Percentiles rank a stretch among this genome's conserved stretches.
These are phyloP conservation scores for Magnolia sinica DNA, from an alignment of 164 flowering plant species.

Conservation along the genomic window DNA sequence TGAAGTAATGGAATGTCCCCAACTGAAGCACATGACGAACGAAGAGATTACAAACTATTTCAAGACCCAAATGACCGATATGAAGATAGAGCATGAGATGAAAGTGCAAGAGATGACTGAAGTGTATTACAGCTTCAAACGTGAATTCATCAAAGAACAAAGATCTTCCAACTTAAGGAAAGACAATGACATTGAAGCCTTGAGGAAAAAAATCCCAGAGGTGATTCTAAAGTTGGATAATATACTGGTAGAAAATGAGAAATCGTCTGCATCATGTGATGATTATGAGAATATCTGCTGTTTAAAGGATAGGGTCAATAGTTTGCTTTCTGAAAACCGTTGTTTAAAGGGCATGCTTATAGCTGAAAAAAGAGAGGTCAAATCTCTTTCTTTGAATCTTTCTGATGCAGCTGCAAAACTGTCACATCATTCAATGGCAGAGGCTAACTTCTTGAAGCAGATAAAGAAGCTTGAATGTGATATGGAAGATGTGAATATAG, in stretches of 20 bases:
- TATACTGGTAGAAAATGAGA: conserved; percentile 48
- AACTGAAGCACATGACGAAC: conserved; percentile 46
- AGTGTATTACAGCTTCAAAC: conserved; percentile 43
- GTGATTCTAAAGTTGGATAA: conserved; percentile 53
- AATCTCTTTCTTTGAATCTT: conserved; percentile 37
- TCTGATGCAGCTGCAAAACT: conserved; percentile 44
- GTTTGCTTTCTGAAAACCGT: conserved; percentile 52
- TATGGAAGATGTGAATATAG: conserved; percentile 38
- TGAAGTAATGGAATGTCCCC: conserved; percentile 41
- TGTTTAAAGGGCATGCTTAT: conserved; percentile 41
- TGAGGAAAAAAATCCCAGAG: conserved; percentile 66
- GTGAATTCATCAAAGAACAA: conserved; percentile 57
- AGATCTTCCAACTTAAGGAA: conserved; percentile 41
- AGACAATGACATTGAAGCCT: conserved; percentile 59
- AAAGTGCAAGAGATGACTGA: conserved; percentile 55
- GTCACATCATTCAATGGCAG: conserved; percentile 36
- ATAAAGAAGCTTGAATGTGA: conserved; percentile 37
- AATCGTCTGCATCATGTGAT: conserved; percentile 23
- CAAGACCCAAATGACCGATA: conserved; percentile 47
- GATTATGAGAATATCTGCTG: conserved; percentile 26
- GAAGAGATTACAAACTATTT: conserved; percentile 52
- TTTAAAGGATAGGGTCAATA: conserved; percentile 42
- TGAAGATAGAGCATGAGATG: conserved; percentile 75
- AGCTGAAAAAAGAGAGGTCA: conserved; percentile 40
- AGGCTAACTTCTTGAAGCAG: conserved; percentile 34